Base-by-base conservation (phyloP, 495 filamentous ascomycete genomes). In the Daldinia grandis region DNA sequence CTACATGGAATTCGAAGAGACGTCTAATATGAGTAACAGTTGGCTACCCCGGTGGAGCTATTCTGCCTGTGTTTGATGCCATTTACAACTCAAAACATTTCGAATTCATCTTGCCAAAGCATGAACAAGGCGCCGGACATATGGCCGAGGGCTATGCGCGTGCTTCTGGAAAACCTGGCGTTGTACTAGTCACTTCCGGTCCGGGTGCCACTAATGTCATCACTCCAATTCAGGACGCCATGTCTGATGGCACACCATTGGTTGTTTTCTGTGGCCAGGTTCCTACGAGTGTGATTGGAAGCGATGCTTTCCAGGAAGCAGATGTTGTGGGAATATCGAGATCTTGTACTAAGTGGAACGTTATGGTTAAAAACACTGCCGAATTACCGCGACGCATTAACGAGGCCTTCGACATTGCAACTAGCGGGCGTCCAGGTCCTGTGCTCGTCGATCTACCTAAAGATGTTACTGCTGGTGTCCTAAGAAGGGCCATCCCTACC, bases 361-460 rank as follows among this genome's bases (percentile, higher is more conserved):
- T 93, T 35, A 92, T 93, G 91, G 87, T 92, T 53, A 92, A 91
- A 85, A 89, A 87, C 74, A 84, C 92, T 55, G 91, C 91, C 35
- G 91, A 93, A 76, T 78, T 93, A 47, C 91, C 91, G n/a, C 82
- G 88, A 47, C 82, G 91, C 49, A 93, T 93, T 72, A 93, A 93
- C 73, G 91, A 93, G 78, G 91, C 91, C n/a, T 93, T 93, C 75
- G 91, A 93, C 79, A 93, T 93, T 74, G 91, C 91, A 19, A 93
- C 89, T 35, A 88, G 87, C 60, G 91, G 91, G 31, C 82, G 91
- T 28, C 91, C 91, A 7, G 91, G 91, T 35, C 91, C 91, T n/a
- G 91, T 93, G 2, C 84, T 93, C 59, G 91, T 93, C 31, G 91
- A 93, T 78, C 81, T 93, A 42, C 91, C 91, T 58, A 93, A 93